Conservation (phyloP, 345 rosid genomes). For the Eucalyptus curtisii region DNA sequence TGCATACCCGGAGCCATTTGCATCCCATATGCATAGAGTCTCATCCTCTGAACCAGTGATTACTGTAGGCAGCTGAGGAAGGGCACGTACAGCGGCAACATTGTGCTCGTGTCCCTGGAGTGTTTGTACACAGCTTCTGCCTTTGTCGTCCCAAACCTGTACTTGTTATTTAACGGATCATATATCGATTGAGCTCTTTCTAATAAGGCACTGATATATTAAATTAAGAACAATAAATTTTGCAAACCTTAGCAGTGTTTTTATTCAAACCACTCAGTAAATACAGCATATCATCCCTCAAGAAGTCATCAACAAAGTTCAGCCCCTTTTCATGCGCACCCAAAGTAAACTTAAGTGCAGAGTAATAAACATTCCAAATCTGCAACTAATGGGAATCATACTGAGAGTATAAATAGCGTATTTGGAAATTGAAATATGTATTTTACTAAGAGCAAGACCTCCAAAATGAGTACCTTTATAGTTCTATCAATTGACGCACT, state of each 20-base stretch:
- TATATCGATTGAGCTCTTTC: not conserved
- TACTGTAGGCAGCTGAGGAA: slow-evolving; percentile 6
- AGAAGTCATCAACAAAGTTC: slow-evolving; percentile 7
- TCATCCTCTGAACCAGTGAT: slow-evolving; percentile 14
- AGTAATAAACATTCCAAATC: slow-evolving; percentile 24
- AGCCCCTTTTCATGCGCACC: slow-evolving; percentile 14
- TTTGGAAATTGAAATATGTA: not conserved
- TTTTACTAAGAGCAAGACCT: not conserved
- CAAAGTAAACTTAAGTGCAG: not conserved
- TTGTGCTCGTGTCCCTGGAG: slow-evolving; percentile 14
- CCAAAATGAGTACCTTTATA: slow-evolving; percentile 1
- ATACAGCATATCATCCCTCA: not conserved
- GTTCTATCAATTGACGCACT: slow-evolving; percentile 25
- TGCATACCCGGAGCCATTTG: not conserved
- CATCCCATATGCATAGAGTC: not conserved
- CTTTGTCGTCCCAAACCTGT: slow-evolving; percentile 14
- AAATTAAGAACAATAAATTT: not conserved
- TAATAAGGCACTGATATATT: not conserved
- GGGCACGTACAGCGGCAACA: not conserved
- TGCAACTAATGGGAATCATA: not conserved
- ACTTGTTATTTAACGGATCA: not conserved
- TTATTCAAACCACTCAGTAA: slow-evolving; percentile 26
- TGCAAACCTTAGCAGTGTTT: not conserved
- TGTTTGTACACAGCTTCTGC: slow-evolving; percentile 2
- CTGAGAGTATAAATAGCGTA: not conserved